These are phyloP conservation scores for Sphagnurus paluster DNA, from an alignment of 1,284 basidiomycete species.

Conservation along the genomic window DNA sequence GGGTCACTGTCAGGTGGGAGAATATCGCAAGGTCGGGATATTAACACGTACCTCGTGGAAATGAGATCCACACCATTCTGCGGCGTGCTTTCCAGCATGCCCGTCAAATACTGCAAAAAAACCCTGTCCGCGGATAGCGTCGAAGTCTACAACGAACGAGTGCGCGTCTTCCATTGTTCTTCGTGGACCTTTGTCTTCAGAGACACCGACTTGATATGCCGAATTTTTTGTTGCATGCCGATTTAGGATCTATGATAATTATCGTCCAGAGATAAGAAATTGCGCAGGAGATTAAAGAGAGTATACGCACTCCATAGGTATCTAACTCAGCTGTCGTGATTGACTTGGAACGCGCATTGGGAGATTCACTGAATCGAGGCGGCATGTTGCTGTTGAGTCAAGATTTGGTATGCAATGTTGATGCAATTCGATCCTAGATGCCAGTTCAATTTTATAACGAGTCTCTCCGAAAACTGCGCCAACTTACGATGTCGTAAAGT, in stretches of 20 bases:
- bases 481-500: neutral
- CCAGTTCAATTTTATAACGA: neutral
- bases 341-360: conserved; percentile 74
- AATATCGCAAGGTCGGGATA: conserved; percentile 8
- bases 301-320: conserved; percentile 68
- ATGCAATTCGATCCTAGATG: neutral
- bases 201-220: conserved; percentile 83
- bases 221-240: conserved; percentile 57
- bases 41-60: conserved; percentile 80
- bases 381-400: conserved; percentile 26
- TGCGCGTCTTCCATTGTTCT: conserved; percentile 98
- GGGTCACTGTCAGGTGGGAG: conserved; percentile 11
- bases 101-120: conserved; percentile 99
- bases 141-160: conserved; percentile 94
- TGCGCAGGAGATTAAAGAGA: neutral
- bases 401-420: neutral
- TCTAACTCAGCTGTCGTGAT: conserved; percentile 73
- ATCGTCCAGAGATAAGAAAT: neutral
- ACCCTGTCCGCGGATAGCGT: conserved; percentile 87
- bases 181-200: conserved; percentile 89
- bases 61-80: conserved; percentile 97
- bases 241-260: conserved; percentile 54
- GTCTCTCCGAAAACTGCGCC: neutral
- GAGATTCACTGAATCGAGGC: conserved; percentile 39
- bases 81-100: conserved; percentile 97